Percentiles rank a stretch among this genome's conserved stretches.
Conservation (phyloP, 169 alveolate genomes). For the Neospora caninum region DNA sequence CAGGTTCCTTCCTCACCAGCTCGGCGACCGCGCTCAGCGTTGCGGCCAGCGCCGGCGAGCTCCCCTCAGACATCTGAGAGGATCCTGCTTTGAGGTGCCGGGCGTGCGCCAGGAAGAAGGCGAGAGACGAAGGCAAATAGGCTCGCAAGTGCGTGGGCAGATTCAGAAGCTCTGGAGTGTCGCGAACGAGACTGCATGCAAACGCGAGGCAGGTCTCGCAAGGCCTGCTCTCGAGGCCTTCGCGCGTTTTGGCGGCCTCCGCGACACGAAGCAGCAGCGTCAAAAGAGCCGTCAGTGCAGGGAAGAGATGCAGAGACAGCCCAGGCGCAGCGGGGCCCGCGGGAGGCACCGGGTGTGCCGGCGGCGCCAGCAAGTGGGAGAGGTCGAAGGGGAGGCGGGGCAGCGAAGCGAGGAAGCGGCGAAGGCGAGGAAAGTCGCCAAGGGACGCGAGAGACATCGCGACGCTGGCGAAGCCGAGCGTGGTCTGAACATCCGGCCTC, state of each 20-base stretch:
- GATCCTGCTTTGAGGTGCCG: background rate
- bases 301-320: background rate
- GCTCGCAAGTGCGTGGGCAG: background rate
- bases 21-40: background rate
- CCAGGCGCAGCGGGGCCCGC: background rate
- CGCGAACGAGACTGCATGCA: background rate
- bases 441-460: background rate
- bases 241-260: background rate
- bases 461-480: background rate
- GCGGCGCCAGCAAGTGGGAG: background rate
- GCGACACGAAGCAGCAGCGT: background rate
- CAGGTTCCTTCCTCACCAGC: background rate
- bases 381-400: background rate
- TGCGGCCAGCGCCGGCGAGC: constrained; percentile 3
- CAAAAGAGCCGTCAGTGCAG: background rate
- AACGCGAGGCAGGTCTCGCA: background rate
- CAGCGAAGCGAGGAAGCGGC: constrained; percentile 1
- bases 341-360: background rate
- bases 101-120: constrained; percentile 1
- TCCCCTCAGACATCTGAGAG: background rate
- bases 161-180: constrained; percentile 13
- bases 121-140: background rate
- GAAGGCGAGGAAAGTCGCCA: background rate
- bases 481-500: background rate
- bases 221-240: background rate